Conservation (phyloP, 1,284 basidiomycete species). For the Neolentinus lepideus region DNA sequence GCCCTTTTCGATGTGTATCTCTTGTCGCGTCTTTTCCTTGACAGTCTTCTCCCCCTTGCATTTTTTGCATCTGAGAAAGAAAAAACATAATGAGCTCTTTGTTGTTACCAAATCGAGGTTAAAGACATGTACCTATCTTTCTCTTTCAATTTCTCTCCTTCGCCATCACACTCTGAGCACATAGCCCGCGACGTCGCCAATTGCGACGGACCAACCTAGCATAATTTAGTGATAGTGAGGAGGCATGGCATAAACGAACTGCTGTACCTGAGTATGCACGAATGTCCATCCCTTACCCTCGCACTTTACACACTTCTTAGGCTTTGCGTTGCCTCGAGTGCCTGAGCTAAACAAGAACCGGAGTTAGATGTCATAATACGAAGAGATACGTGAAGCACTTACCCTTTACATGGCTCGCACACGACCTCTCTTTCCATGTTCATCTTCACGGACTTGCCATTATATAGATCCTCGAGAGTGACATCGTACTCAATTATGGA, state of each 20-base stretch:
- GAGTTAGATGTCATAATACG: constrained; percentile 7
- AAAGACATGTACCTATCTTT: constrained; percentile 67
- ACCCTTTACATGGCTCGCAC: constrained; percentile 82
- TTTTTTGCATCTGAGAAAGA: constrained; percentile 77
- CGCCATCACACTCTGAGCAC: constrained; percentile 79
- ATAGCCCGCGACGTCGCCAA: constrained; percentile 45
- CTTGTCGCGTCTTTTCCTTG: constrained; percentile 84
- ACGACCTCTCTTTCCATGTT: constrained; percentile 83
- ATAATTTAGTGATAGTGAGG: constrained; percentile 4
- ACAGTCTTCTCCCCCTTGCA: constrained; percentile 87
- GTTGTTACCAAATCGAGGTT: no score
- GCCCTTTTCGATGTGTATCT: constrained; percentile 84
- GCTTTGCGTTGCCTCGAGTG: constrained; percentile 72
- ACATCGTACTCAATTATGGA: constrained; percentile 80
- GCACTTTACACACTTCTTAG: constrained; percentile 77
- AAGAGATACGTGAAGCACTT: constrained; percentile 17
- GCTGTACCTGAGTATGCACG: constrained; percentile 48
- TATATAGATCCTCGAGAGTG: constrained; percentile 89
- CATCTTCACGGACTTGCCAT: constrained; percentile 86
- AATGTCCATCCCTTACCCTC: constrained; percentile 77
- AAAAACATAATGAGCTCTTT: no score
- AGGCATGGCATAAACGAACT: neutral
- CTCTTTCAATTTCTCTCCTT: constrained; percentile 76
- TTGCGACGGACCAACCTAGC: constrained; percentile 40
- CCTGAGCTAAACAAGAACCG: constrained; percentile 51